Conservation (phyloP, 495 filamentous ascomycete genomes). For the Hyphodiscus hymeniophilus region DNA sequence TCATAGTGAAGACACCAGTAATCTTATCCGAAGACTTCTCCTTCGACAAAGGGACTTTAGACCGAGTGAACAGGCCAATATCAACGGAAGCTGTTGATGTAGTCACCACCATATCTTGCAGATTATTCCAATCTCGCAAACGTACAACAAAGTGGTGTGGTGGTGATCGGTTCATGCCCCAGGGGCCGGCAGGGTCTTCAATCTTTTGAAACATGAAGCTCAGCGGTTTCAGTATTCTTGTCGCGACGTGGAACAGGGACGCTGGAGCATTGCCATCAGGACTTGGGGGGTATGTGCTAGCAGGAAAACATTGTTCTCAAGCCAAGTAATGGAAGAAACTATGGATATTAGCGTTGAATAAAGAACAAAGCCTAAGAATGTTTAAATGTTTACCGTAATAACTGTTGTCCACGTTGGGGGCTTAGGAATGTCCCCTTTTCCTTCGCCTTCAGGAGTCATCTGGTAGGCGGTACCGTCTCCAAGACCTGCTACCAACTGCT, state of each 20-base stretch:
- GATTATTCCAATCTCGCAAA: slow-evolving; percentile 68
- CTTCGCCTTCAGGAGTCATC: slow-evolving; percentile 69
- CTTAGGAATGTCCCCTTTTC: slow-evolving; percentile 69
- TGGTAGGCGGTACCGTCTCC: slow-evolving; percentile 73
- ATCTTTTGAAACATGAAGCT: slow-evolving; percentile 63
- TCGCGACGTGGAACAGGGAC: slow-evolving; percentile 69
- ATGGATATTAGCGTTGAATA: slow-evolving; percentile 13
- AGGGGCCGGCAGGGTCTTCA: slow-evolving; percentile 61
- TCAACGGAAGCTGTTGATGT: slow-evolving; percentile 71
- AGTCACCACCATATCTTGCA: slow-evolving; percentile 74
- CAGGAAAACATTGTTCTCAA: slow-evolving; percentile 82
- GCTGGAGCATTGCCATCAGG: slow-evolving; percentile 46
- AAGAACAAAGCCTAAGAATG: not conserved
- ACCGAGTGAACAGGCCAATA: slow-evolving; percentile 68
- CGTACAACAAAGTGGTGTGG: slow-evolving; percentile 71
- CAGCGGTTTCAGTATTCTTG: slow-evolving; percentile 45
- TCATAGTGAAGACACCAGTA: slow-evolving; percentile 61
- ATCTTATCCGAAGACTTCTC: slow-evolving; percentile 52
- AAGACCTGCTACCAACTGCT: slow-evolving; percentile 85
- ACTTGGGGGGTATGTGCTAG: slow-evolving; percentile 58
- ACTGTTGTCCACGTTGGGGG: slow-evolving; percentile 59
- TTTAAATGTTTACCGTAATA: slow-evolving; percentile 54
- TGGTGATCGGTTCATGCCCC: slow-evolving; percentile 51
- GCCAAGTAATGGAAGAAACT: slow-evolving; percentile 85
- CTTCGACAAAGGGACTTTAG: slow-evolving; percentile 53